Evolutionary conservation across 352 stramenopile species (phyloP), one percentile per base, ranked within the genome.

Genomic region (Aphanomyces stellatus): DNA sequence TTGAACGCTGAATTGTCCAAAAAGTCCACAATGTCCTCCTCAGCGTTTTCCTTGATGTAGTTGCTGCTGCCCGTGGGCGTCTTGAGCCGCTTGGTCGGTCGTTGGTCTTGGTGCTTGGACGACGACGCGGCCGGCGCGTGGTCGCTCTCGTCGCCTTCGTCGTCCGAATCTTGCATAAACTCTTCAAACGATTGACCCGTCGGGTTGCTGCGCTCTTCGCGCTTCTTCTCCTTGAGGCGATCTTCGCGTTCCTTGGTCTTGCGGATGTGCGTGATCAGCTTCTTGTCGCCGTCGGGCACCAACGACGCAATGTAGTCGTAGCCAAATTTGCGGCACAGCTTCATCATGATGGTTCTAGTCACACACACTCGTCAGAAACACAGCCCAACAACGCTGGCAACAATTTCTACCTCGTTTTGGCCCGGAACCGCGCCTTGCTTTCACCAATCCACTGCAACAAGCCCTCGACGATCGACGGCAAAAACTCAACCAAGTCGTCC

Each of bases 241-340:
- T 93, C 80, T 60, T 93, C 87, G 42, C 91, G 84, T 65, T 98
- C 89, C 41, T 91, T 93, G 6, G 96, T 91, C 82, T 98, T 98
- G 72, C 96, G 93, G 70, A 98, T 98, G 76, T 98, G 92, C 69
- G 89, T 96, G 63, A 98, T 94, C 31, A 98, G 70, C 33, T 91
- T 85, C 27, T 76, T 82, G 70, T 98, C 92, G 53, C 92, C 88
- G 35, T 88, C 79, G 0, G 95, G 92, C 53, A 98, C 86, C 1
- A 98, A 75, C 55, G 81, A 88, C 27, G 88, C 85, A 49, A 98
- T 76, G 28, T 87, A 76, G 8, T 98, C 92, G 77, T 96, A 97
- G 33, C 92, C 92, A 71, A 95, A 98, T 62, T 96, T 88, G 56
- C 91, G 82, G 55, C 95, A 96, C 30, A 98, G 77, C 69, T 98